Percentiles rank a stretch among this genome's conserved stretches.
Conservation (phyloP, 257 asterid genomes). For the Plectranthus barbatus region DNA sequence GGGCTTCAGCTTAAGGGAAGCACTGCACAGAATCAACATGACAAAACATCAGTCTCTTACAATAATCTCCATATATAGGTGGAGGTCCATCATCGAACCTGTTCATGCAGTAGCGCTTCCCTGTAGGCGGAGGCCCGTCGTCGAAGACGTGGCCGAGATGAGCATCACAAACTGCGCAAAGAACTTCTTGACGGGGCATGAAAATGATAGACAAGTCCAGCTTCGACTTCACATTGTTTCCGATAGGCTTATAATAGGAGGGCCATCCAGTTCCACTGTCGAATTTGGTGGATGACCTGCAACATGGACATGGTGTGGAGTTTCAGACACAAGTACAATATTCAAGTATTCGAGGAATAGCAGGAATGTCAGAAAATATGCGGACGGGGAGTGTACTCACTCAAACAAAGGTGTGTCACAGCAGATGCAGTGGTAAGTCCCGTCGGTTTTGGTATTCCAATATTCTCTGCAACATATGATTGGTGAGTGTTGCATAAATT, state of each 20-base stretch:
- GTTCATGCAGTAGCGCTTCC: slow-evolving; percentile 82
- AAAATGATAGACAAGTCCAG: slow-evolving; percentile 73
- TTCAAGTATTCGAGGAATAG: not conserved
- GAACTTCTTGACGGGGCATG: slow-evolving; percentile 89
- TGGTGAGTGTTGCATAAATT: not conserved
- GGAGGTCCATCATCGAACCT: no score
- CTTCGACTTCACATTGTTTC: slow-evolving; percentile 74
- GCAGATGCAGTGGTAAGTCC: slow-evolving; percentile 85
- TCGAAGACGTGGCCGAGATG: slow-evolving; percentile 91
- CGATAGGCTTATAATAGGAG: slow-evolving; percentile 70
- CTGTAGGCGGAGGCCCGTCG: slow-evolving; percentile 91
- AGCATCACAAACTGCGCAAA: slow-evolving; percentile 78
- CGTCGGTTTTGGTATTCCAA: slow-evolving; percentile 76
- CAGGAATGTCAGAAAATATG: not conserved
- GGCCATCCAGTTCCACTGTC: slow-evolving; percentile 99
- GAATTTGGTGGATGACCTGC: slow-evolving; percentile 78
- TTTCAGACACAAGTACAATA: not conserved
- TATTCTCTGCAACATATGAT: slow-evolving; percentile 51
- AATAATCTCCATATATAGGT: not conserved
- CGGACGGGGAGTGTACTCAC: slow-evolving; percentile 49
- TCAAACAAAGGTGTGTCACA: slow-evolving; percentile 84
- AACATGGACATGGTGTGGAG: slow-evolving; percentile 12
- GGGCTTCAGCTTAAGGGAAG: slow-evolving; percentile 56
- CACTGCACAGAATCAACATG: slow-evolving; percentile 32
- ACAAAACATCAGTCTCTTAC: not conserved